These are phyloP conservation scores for Corrigiola litoralis DNA, from an alignment of 179 eudicot species.

Conservation along the genomic window DNA sequence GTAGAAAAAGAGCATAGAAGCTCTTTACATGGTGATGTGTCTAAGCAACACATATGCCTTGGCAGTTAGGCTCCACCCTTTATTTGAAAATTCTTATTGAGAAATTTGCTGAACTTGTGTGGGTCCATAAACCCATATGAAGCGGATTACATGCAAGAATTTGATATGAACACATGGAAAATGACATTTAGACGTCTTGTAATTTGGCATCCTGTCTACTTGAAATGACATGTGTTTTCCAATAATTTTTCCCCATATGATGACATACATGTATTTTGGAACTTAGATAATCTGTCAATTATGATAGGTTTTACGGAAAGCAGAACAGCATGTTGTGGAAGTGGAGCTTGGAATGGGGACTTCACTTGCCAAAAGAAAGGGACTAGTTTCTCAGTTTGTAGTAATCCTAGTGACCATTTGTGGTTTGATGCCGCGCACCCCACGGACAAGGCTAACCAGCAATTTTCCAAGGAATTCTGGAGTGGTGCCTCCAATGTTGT, in stretches of 20 bases:
- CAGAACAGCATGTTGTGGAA: constrained; percentile 37
- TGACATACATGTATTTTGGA: not conserved
- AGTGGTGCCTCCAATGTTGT: constrained; percentile 23
- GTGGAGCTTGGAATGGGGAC: constrained; percentile 29
- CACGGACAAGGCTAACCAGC: constrained; percentile 27
- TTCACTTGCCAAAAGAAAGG: constrained; percentile 35
- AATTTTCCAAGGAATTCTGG: constrained; percentile 32
- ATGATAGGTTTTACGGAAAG: constrained; percentile 30
- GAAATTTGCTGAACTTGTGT: not conserved
- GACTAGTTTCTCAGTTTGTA: constrained; percentile 21
- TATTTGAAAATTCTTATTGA: not conserved
- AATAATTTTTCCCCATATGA: not conserved
- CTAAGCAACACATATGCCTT: not conserved
- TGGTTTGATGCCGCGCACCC: constrained; percentile 41
- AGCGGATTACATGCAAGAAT: not conserved
- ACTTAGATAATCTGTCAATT: not conserved
- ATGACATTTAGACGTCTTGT: not conserved
- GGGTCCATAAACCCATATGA: not conserved
- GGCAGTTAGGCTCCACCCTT: not conserved
- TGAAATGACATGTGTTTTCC: no score
- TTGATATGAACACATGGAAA: no score
- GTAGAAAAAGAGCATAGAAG: no score
- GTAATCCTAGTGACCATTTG: constrained; percentile 23
- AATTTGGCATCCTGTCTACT: not conserved
- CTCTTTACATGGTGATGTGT: no score